Base-by-base conservation (phyloP, 2,329 filamentous ascomycete species). In the Kalmusia sp. region DNA sequence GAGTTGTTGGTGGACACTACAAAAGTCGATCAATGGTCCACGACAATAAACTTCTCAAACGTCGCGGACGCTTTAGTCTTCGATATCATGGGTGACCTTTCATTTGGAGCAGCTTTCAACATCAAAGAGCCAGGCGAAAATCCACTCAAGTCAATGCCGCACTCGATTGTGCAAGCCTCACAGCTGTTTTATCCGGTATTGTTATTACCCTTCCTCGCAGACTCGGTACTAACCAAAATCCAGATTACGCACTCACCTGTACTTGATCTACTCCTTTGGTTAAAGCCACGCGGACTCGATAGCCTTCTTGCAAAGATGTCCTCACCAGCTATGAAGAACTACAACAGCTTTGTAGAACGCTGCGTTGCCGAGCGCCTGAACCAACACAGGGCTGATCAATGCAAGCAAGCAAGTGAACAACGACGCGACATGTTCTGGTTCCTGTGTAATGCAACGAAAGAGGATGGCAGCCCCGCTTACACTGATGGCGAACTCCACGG, bases 81-180 rank as follows among this genome's bases (percentile, higher is more conserved):
- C 53, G 78, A 80, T 50, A 70, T 80, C 30, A 41, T 41, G 22
- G 76, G 75, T 9, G 75, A 78, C 43, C 58, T 76, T 1, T 65
- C 58, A 34, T 71, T 76, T 51, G 71, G 71, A 35, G n/a, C 24
- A 1, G 22, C 21, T 19, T 41, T 41, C 22, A 7, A 64, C 24
- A 72, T 77, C 58, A 55, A 63, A 34, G 60, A 66, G 39, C 49
- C 60, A 1, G 59, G 59, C 4, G 22, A 45, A 9, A 61, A 59
- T 30, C 31, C 21, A 30, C 30, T 52, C 21, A 57, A 51, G 44
- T 3, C 2, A 1, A 33, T 52, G 12, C 35, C 25, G 6, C 50
- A 17, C 48, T 41, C 19, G 17, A 22, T 45, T 7, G 11, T 47
- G 17, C 22, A 52, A n/a, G 17, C 49, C 17, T 5, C 24, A 17